Percentiles rank a stretch among this genome's conserved stretches.
These are phyloP conservation scores for Sabuloglossum arenarium DNA, from an alignment of 495 filamentous ascomycete genomes.

Conservation along the genomic window DNA sequence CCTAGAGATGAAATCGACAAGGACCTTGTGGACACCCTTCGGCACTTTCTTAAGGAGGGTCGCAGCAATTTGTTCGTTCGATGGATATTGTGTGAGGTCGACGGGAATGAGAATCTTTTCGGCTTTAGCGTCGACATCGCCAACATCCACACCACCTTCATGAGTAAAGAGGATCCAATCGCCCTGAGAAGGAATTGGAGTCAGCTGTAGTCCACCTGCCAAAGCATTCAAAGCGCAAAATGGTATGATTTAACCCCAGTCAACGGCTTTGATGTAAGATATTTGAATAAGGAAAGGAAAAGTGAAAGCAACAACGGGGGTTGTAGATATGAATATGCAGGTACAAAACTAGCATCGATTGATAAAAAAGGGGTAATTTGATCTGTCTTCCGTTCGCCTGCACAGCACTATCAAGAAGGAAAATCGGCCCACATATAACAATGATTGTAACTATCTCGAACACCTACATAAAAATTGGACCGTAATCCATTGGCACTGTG, in stretches of 20 bases:
- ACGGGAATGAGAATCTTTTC: conserved; percentile 97
- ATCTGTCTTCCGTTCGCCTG: neutral
- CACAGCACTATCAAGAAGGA: neutral
- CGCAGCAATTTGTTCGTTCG: conserved; percentile 77
- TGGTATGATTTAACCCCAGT: no score
- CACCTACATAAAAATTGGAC: neutral
- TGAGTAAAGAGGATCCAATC: conserved; percentile 99
- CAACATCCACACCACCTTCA: conserved; percentile 98
- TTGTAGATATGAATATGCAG: neutral
- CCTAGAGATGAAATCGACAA: conserved; percentile 91
- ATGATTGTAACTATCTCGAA: neutral
- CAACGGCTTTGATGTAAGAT: no score
- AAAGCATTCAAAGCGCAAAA: neutral
- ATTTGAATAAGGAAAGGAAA: neutral
- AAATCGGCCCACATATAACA: neutral
- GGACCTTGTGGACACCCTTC: conserved; percentile 86
- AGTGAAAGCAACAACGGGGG: neutral
- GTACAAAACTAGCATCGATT: neutral
- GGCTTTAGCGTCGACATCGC: conserved; percentile 96
- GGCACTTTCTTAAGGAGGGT: conserved; percentile 82
- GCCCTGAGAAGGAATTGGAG: conserved; percentile 32
- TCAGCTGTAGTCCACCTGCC: neutral
- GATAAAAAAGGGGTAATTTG: neutral
- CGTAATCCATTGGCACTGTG: neutral
- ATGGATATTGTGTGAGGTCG: conserved; percentile 84